Evolutionary conservation across 805 yeast species (phyloP), one percentile per base, ranked within the genome.

Genomic region (Ogataea sp.): DNA sequence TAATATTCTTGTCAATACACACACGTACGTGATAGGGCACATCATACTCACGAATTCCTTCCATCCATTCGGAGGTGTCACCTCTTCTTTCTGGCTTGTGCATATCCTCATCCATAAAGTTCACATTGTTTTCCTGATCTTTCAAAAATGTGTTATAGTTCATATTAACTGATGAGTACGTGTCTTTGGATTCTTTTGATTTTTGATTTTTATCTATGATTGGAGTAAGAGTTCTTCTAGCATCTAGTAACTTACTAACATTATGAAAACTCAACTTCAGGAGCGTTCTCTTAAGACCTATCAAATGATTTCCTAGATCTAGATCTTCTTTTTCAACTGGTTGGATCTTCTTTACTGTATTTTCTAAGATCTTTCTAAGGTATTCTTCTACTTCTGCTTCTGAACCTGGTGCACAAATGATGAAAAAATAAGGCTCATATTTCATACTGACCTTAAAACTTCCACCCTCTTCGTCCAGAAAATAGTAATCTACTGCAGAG

Each of bases 1-100:
- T 71, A 20, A 90, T 66, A 50, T 85, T 71, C 42, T 74, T 72
- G 58, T 94, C 98, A 20, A 94, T 93, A n/a, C 96, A 79, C 0
- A 93, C 97, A 44, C 99, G 74, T 2, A 89, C 96, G 55, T 89
- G 96, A 52, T 85, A 93, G 0, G 98, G 98, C 4, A 93, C 97
- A 56, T 93, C 99, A 49, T 85, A 88, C 58, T 93, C 99, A 48
- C 90, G 70, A 25, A 93, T 73, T 51, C 90, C 97, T 39, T 78
- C 80, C 14, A 93, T 74, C 36, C 69, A 69, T 27, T 77, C 77
- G 2, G 79, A 67, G 3, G 89, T 83, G 10, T 35, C 32, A 8
- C 26, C 13, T 18, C 28, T 26, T 14, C 23, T 29, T 10, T n/a
- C 32, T 14, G 9, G 20, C 5, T 36, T 42, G 16, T 8, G 28